These are phyloP conservation scores for Zygosaccharomyces lentus DNA, from an alignment of 805 yeast genomes.

Conservation along the genomic window DNA sequence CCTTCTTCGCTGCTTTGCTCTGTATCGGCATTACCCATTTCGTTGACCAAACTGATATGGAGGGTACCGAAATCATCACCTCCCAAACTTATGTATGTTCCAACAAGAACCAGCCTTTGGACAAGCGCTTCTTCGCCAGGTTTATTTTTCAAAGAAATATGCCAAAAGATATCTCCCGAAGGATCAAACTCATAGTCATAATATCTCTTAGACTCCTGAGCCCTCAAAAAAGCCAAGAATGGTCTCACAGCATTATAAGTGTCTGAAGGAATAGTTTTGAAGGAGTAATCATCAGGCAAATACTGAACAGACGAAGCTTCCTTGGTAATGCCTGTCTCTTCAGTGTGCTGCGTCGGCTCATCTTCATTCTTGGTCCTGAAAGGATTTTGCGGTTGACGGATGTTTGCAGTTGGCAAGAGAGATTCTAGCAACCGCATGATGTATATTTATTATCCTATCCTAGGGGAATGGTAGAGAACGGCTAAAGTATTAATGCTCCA, in stretches of 20 bases:
- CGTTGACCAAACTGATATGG: slow-evolving; percentile 10
- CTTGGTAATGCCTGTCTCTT: neutral
- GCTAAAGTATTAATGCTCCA: neutral
- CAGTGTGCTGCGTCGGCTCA: neutral
- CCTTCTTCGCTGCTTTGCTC: slow-evolving; percentile 7
- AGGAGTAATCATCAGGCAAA: slow-evolving; percentile 3
- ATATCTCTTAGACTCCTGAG: slow-evolving; percentile 16
- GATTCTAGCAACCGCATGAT: slow-evolving; percentile 1
- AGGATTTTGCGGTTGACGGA: neutral
- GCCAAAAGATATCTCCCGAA: slow-evolving; percentile 7
- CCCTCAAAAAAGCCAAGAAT: slow-evolving; percentile 14
- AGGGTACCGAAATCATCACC: slow-evolving; percentile 9
- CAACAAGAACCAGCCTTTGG: slow-evolving; percentile 12
- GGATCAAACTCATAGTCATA: slow-evolving; percentile 14
- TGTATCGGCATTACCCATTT: slow-evolving; percentile 6
- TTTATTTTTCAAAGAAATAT: slow-evolving; percentile 9
- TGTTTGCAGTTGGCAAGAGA: neutral
- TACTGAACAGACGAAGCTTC: neutral
- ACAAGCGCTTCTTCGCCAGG: slow-evolving; percentile 9
- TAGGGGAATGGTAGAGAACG: neutral
- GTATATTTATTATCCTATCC: no score
- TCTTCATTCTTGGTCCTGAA: neutral
- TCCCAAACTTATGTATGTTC: slow-evolving; percentile 9
- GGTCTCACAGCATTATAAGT: slow-evolving; percentile 14
- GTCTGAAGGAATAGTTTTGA: slow-evolving; percentile 15